Conservation (phyloP, 106 monocot genomes). For the Acanthochlamys bracteata region DNA sequence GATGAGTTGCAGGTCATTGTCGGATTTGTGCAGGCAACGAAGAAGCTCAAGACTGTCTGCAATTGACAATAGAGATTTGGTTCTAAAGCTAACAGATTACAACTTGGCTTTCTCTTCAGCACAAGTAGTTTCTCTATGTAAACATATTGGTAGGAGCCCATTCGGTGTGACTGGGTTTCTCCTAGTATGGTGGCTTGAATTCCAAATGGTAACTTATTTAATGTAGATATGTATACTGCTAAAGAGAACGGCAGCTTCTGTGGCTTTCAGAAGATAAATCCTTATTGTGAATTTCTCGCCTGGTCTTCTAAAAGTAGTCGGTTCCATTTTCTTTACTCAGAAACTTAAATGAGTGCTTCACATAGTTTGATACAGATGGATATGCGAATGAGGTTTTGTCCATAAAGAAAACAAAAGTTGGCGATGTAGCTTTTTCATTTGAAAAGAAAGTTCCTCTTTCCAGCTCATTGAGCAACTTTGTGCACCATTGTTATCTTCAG, state of each 20-base stretch:
- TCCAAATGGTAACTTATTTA: not conserved
- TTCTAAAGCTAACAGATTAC: conserved; percentile 3
- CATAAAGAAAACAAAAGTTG: no score
- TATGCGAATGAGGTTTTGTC: no score
- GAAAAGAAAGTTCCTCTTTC: no score
- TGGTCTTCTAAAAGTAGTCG: no score
- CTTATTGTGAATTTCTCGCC: no score
- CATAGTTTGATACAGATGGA: no score
- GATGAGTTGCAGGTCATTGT: conserved; percentile 68
- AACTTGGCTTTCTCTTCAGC: not conserved
- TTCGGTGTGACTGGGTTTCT: conserved; percentile 1
- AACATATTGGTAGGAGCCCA: not conserved
- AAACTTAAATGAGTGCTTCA: no score
- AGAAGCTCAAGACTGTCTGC: conserved; percentile 48
- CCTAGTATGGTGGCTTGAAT: not conserved
- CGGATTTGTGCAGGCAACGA: conserved; percentile 52
- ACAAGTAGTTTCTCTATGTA: not conserved
- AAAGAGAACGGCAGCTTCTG: not conserved
- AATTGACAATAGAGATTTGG: conserved; percentile 13
- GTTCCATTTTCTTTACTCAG: no score
- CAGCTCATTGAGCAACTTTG: no score
- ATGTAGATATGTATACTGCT: conserved; percentile 7
- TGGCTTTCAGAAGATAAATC: not conserved
- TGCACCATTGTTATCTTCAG: no score
- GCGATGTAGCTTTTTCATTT: no score